Conservation (phyloP, 345 rosid species). For the Gossypium turneri region DNA sequence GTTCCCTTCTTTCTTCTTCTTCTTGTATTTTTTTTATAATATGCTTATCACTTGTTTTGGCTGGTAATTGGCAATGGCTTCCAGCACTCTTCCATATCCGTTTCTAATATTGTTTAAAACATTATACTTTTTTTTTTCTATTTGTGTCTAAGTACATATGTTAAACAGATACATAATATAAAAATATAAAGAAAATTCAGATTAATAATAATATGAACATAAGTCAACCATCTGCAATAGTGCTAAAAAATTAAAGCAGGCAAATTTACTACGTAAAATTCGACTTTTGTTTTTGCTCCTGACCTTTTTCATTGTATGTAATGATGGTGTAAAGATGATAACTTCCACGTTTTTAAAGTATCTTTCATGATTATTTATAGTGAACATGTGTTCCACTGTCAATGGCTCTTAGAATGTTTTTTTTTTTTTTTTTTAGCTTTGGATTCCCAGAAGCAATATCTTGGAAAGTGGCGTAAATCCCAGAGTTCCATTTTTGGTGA, state of each 20-base stretch:
- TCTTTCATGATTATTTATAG: slow-evolving; percentile 17
- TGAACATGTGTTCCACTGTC: slow-evolving; percentile 6
- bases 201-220: background rate
- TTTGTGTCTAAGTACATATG: background rate
- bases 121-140: background rate
- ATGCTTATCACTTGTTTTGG: background rate
- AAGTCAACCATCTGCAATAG: slow-evolving; percentile 7
- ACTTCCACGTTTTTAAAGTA: slow-evolving; percentile 2
- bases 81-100: too few relatives aligned
- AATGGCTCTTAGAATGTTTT: slow-evolving; percentile 1
- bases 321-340: slow-evolving; percentile 9
- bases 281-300: background rate
- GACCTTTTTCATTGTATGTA: slow-evolving; percentile 4
- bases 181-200: background rate
- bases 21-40: background rate
- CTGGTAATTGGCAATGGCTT: background rate
- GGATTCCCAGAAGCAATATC: slow-evolving; percentile 15
- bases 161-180: background rate
- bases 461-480: background rate
- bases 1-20: background rate
- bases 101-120: background rate
- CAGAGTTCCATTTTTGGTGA: slow-evolving; percentile 1
- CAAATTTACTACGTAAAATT: slow-evolving; percentile 2
- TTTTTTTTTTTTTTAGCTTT: background rate
- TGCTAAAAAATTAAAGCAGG: background rate